Base-by-base conservation (phyloP, 2,329 filamentous ascomycete species). In the Aspergillus sp. region DNA sequence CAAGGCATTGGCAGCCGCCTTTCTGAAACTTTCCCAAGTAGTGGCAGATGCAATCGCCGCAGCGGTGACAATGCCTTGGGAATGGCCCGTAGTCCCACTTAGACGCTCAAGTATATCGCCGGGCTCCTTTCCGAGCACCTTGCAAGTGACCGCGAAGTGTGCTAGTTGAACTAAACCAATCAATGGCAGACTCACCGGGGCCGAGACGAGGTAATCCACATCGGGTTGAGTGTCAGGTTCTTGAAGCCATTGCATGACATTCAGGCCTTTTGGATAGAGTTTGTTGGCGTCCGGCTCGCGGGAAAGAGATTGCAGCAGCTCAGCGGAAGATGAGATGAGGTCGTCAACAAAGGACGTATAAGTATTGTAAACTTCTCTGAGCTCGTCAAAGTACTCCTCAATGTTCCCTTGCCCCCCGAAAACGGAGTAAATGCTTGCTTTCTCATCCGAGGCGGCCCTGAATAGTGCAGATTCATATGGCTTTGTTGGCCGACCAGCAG, bases 321-420 rank as follows among this genome's bases (percentile, higher is more conserved):
- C 90, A 15, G 95, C 93, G 7, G 93, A 89, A 25, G 88, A 86
- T 30, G 85, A 85, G 72, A 99, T 86, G 66, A 98, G 88, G 67
- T 96, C 92, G 69, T 92, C 90, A 5, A 97, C 88, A 69, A 99
- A 96, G 30, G 91, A 91, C 13, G 91, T 90, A 80, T 99, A 99
- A 62, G 93, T 97, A 71, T 84, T 88, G 82, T 94, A 94, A 61
- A 98, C 87, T 77, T 96, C 91, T 60, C 95, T 89, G 65, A 99
- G 86, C 82, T 99, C 95, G 69, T 99, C 94, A 73, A 99, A 99
- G 81, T 99, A 99, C 81, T 99, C 96, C 80, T 99, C 94, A 66
- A 99, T 98, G 79, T 99, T 99, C 71, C 95, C 95, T 78, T 99
- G 95, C 7, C 95, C 95, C 63, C 95, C 95, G 69, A 98, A 97